These are phyloP conservation scores for Cordyceps tenuipes DNA, from an alignment of 2,329 filamentous ascomycete genomes.

Conservation along the genomic window DNA sequence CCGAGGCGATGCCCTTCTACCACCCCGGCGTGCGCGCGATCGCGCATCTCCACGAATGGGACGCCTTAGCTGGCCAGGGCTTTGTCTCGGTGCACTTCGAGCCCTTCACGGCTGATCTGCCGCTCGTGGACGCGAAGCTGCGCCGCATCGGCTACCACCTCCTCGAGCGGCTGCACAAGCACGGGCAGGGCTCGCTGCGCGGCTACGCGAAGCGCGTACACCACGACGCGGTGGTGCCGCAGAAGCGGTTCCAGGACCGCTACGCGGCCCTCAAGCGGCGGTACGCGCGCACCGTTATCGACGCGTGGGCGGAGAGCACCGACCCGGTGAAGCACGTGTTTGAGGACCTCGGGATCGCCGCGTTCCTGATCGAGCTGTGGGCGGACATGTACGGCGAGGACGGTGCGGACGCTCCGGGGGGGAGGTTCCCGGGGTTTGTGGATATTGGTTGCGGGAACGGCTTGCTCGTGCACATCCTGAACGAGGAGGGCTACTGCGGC, in stretches of 20 bases:
- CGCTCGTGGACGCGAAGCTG: conserved; percentile 37
- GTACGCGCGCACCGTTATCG: conserved; percentile 64
- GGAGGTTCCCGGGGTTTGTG: conserved; percentile 74
- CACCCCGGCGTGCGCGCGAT: conserved; percentile 70
- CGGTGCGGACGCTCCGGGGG: conserved; percentile 9
- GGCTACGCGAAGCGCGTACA: conserved; percentile 76
- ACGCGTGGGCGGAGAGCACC: conserved; percentile 77
- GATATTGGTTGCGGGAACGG: conserved; percentile 97
- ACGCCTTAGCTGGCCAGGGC: conserved; percentile 33
- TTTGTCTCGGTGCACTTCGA: conserved; percentile 53
- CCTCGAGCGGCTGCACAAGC: conserved; percentile 61
- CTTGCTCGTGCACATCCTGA: conserved; percentile 74
- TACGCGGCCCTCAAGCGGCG: conserved; percentile 72
- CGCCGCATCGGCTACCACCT: conserved; percentile 61
- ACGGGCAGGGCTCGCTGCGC: conserved; percentile 54
- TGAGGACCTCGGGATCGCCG: conserved; percentile 83
- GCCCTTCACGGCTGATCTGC: conserved; percentile 32
- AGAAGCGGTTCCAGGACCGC: conserved; percentile 69
- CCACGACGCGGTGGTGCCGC: conserved; percentile 73
- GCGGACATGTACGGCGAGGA: conserved; percentile 60
- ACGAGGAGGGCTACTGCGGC: conserved; percentile 70
- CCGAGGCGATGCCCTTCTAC: conserved; percentile 71
- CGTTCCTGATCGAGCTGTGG: conserved; percentile 92
- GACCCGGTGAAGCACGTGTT: conserved; percentile 90
- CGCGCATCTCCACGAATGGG: conserved; percentile 66